Percentiles rank a stretch among this genome's conserved stretches.
Conservation (phyloP, 73 alveolate species). For the Tetrahymena thermophila region DNA sequence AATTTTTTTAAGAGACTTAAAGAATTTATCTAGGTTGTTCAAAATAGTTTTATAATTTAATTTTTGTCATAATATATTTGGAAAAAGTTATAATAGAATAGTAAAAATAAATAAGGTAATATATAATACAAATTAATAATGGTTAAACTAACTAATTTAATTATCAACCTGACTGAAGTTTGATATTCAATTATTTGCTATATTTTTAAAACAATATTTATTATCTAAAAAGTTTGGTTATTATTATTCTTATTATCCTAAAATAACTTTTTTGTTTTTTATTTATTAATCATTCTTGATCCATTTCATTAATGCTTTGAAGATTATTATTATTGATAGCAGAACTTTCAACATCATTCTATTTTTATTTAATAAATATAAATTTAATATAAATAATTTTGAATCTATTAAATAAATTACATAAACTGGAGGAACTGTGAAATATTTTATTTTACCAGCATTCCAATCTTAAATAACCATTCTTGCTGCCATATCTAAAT, state of each 20-base stretch:
- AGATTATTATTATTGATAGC: not conserved
- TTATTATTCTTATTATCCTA: not conserved
- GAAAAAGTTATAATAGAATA: not conserved
- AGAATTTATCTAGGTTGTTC: too few species aligned
- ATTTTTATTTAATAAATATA: not conserved
- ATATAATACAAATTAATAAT: not conserved
- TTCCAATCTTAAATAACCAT: conserved; percentile 88
- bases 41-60: too few species aligned
- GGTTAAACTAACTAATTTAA: not conserved
- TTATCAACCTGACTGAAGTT: too few species aligned
- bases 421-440: conserved; percentile 72
- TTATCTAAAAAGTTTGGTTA: not conserved
- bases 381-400: not conserved
- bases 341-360: not conserved
- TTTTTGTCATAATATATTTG: too few species aligned
- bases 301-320: not conserved
- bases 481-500: conserved; percentile 90
- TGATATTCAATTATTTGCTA: not conserved
- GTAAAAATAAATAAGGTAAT: too few species aligned
- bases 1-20: too few species aligned
- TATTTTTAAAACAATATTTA: too few species aligned
- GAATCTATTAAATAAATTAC: not conserved
- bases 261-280: not conserved
- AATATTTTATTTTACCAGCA: conserved; percentile 82
- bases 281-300: not conserved